Base-by-base conservation (phyloP, 208 protist species). In the Wallacemonas sp. region DNA sequence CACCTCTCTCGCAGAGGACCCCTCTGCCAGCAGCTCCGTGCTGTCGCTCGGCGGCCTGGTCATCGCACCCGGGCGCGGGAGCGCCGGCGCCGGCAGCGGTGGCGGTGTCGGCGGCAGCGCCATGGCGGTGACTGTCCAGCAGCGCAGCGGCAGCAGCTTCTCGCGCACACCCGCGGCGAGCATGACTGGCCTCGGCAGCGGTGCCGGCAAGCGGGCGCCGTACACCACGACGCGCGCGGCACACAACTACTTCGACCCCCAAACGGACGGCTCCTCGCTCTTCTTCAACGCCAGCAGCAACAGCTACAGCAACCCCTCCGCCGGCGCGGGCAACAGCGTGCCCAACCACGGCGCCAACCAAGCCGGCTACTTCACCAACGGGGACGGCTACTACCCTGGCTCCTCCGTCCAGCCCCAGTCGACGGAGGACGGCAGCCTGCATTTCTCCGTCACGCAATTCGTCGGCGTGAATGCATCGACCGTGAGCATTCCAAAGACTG, bases 1-100 rank as follows among this genome's bases (percentile, higher is more conserved):
- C 55, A 72, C 76, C n/a, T 82, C 76, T 32, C 57, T 82, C 29
- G 31, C 76, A 20, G 76, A 82, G 2, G 76, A 42, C 16, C 4
- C 36, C 7, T 59, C 52, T 12, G 52, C 52, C 3, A 25, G 18
- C 31, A 59, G 38, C 52, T 59, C 52, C 10, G 8, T 41, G 5
- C 20, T 59, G 11, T 59, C 52, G 14, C 31, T 59, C 14, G 52
- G 52, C 10, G 52, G 52, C 29, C 26, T 59, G 3, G 52, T 59
- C 32, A 42, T 59, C 31, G 22, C 31, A 41, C 52, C 52, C 10
- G 10, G n/a, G 3, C 31, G 31, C 31, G 49, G 41, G 1, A 28
- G 33, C 7, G 49, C 16, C 32, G 33, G 59, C 41, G 68, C 65
- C 25, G 50, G 57, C 73, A 73, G 28, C 54, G 36, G 54, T 28